These are phyloP conservation scores for Diphasiastrum complanatum DNA, from an alignment of 83 land plant species.

Conservation along the genomic window DNA sequence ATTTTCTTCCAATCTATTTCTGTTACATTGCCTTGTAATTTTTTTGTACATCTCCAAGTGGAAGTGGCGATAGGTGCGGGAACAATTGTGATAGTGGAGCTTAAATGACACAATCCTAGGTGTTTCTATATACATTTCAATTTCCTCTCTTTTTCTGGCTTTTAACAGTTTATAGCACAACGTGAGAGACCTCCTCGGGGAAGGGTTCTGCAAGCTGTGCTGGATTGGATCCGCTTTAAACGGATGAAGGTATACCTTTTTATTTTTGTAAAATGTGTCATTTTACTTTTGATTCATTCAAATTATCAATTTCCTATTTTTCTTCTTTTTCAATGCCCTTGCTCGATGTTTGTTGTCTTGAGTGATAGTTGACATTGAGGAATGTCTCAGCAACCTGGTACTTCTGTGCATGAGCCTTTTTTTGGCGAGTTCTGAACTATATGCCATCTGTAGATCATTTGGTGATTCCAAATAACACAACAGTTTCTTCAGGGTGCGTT, in stretches of 20 bases:
- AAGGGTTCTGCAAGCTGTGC: slow-evolving; percentile 38
- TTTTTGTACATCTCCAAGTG: no score
- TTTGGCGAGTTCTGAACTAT: background rate
- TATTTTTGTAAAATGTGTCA: background rate
- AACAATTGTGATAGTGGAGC: no score
- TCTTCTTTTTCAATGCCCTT: background rate
- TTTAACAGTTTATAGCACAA: slow-evolving; percentile 66
- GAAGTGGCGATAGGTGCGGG: no score
- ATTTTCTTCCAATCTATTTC: background rate
- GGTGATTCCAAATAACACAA: background rate
- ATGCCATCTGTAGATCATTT: no score
- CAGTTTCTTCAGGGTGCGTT: slow-evolving; percentile 51
- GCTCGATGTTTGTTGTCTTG: no score
- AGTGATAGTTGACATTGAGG: no score
- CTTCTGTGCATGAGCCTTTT: background rate
- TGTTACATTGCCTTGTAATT: no score
- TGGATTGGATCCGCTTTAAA: slow-evolving; percentile 43
- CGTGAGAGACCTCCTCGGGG: slow-evolving; percentile 71
- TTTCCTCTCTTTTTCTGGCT: background rate
- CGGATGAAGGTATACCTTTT: slow-evolving; percentile 51
- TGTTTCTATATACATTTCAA: background rate
- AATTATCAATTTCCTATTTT: background rate
- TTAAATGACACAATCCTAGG: background rate
- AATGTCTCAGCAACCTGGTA: no score
- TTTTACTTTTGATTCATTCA: background rate